Conservation (phyloP, 179 eudicot species). For the Dionaea muscipula region DNA sequence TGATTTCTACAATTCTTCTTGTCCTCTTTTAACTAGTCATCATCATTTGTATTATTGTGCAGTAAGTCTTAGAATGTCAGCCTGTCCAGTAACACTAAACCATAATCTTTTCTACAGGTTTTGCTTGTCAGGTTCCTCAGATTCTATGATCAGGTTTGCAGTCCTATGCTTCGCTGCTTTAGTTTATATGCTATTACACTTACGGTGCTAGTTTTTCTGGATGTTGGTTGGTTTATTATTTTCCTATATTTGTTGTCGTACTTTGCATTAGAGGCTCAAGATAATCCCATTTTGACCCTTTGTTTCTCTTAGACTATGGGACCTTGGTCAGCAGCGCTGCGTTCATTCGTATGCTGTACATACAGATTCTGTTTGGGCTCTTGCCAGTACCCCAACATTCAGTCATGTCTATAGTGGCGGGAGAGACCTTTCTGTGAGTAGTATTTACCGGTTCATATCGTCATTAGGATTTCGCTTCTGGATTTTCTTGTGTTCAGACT, state of each 20-base stretch:
- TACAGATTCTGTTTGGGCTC: conserved; percentile 99
- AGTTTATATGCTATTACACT: background rate
- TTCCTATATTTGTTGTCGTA: no score
- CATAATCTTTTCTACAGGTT: conserved; percentile 44
- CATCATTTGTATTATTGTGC: background rate
- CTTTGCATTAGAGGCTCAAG: no score
- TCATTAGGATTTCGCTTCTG: background rate
- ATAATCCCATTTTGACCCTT: no score
- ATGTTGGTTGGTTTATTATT: no score
- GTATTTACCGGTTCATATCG: background rate
- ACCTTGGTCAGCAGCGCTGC: conserved; percentile 98
- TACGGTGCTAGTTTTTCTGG: background rate
- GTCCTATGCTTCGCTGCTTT: conserved; percentile 1
- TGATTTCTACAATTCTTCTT: background rate
- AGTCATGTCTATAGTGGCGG: conserved; percentile 99
- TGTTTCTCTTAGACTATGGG: conserved; percentile 61
- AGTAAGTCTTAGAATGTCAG: background rate
- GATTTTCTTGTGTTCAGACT: background rate
- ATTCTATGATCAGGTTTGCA: conserved; percentile 90
- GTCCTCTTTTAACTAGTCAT: background rate
- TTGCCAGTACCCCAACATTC: conserved; percentile 79
- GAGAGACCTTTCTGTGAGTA: conserved; percentile 88
- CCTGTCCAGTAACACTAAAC: conserved; percentile 8
- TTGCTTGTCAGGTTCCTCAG: conserved; percentile 97
- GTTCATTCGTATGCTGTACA: conserved; percentile 98